Percentiles rank a stretch among this genome's conserved stretches.
Conservation (phyloP, 148 eudicot species). For the Amaranthus palmeri region DNA sequence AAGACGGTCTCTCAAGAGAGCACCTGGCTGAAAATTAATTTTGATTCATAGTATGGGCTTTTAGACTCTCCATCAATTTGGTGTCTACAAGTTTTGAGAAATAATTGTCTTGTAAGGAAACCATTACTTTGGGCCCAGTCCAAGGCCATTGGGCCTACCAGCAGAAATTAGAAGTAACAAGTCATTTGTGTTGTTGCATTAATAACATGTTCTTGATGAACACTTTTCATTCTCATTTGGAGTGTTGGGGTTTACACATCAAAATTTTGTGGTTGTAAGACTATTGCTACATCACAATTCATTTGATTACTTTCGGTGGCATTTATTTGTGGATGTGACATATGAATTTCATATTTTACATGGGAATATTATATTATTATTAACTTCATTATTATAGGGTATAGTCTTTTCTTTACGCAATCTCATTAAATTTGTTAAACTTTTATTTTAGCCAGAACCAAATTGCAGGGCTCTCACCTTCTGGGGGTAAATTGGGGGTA, state of each 20-base stretch:
- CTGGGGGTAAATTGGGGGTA: too few relatives aligned
- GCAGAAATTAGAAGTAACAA: neutral
- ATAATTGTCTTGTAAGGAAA: neutral
- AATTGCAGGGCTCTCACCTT: too few relatives aligned
- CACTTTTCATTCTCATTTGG: neutral
- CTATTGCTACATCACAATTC: neutral
- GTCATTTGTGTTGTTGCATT: neutral
- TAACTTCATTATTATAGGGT: too few relatives aligned
- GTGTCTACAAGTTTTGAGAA: slow-evolving; percentile 5
- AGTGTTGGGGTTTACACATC: neutral
- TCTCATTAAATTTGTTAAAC: too few relatives aligned
- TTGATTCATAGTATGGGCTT: slow-evolving; percentile 16
- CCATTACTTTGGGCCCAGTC: slow-evolving; percentile 13
- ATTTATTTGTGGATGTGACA: neutral
- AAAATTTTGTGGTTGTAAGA: neutral
- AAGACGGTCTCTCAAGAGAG: too few relatives aligned
- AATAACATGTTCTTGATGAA: neutral
- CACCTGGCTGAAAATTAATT: too few relatives aligned
- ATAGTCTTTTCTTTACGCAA: too few relatives aligned
- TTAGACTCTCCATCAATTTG: neutral
- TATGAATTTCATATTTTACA: neutral
- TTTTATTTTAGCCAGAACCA: too few relatives aligned
- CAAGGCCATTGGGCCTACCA: neutral
- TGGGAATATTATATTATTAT: too few relatives aligned
- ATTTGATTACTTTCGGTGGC: slow-evolving; percentile 6